Percentiles rank a stretch among this genome's conserved stretches.
These are phyloP conservation scores for Melocanna baccifera DNA, from an alignment of 176 grass and related monocot genomes.

Conservation along the genomic window DNA sequence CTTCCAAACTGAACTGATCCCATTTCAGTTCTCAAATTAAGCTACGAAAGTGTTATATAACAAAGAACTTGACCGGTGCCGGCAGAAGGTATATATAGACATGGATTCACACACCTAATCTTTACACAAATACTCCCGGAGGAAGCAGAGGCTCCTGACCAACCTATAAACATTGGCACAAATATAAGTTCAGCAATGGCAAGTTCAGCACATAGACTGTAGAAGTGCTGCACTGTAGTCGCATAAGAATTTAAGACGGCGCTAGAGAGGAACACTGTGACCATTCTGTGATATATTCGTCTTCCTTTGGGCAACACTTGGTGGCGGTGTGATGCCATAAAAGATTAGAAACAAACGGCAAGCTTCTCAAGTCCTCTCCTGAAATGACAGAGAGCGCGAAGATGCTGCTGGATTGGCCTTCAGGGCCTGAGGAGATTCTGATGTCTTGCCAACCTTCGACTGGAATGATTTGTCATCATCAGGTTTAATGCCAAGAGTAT, in stretches of 20 bases:
- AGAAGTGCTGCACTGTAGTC: neutral
- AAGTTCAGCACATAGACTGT: neutral
- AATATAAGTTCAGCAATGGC: neutral
- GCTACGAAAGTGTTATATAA: neutral
- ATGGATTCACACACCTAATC: neutral
- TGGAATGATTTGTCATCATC: constrained; percentile 60
- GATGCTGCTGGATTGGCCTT: constrained; percentile 66
- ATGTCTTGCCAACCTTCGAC: constrained; percentile 30
- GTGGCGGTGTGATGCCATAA: neutral
- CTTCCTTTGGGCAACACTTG: neutral
- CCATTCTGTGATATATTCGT: neutral
- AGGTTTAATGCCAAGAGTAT: constrained; percentile 72
- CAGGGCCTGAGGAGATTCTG: constrained; percentile 52
- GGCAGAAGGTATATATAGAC: neutral
- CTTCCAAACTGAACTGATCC: neutral
- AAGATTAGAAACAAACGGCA: neutral
- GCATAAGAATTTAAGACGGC: neutral
- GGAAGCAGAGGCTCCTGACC: neutral
- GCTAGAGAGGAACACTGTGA: neutral
- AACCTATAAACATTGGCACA: constrained; percentile 4
- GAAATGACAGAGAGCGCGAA: constrained; percentile 51
- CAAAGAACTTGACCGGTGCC: neutral
- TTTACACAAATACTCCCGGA: constrained; percentile 13
- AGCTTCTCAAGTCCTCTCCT: constrained; percentile 60
- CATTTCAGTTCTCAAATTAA: neutral